These are phyloP conservation scores for Fusarium kyushuense DNA, from an alignment of 2,329 filamentous ascomycete genomes.

Conservation along the genomic window DNA sequence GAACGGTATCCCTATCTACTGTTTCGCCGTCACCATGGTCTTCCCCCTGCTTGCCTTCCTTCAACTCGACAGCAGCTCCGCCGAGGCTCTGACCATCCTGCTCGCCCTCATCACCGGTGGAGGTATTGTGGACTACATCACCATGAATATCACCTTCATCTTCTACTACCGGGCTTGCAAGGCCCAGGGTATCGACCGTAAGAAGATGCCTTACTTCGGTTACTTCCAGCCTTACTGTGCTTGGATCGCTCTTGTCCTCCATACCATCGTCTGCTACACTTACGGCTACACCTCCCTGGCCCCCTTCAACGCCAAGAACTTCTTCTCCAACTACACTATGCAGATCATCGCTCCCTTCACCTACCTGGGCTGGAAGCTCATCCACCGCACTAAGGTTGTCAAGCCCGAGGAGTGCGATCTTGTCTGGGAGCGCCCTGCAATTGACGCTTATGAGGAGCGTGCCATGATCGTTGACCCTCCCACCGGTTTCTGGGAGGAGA, in stretches of 20 bases:
- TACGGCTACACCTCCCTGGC: slow-evolving; percentile 66
- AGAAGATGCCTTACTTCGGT: slow-evolving; percentile 63
- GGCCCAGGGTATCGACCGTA: slow-evolving; percentile 59
- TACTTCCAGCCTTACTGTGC: slow-evolving; percentile 47
- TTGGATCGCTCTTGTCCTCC: slow-evolving; percentile 35
- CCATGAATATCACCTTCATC: slow-evolving; percentile 68
- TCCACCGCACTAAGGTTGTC: slow-evolving; percentile 66
- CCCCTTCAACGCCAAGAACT: slow-evolving; percentile 60
- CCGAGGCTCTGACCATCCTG: slow-evolving; percentile 59
- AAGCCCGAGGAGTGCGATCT: slow-evolving; percentile 64
- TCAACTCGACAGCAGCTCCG: slow-evolving; percentile 56
- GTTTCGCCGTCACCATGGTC: slow-evolving; percentile 61
- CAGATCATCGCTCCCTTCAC: slow-evolving; percentile 60
- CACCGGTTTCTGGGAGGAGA: slow-evolving; percentile 54
- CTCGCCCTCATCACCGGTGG: slow-evolving; percentile 60
- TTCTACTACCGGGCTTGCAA: slow-evolving; percentile 67
- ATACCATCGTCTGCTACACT: slow-evolving; percentile 52
- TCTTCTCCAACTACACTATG: slow-evolving; percentile 64
- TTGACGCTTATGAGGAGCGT: slow-evolving; percentile 64
- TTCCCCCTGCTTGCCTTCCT: slow-evolving; percentile 62
- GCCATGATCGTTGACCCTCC: slow-evolving; percentile 52
- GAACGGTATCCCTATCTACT: slow-evolving; percentile 66
- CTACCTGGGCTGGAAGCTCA: slow-evolving; percentile 68
- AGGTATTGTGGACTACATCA: slow-evolving; percentile 64
- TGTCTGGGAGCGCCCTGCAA: slow-evolving; percentile 64